A percentile compares a stretch with the other conserved stretches of the same genome.
phyloP scores from a whole-genome alignment of 2,329 filamentous ascomycete species.

The Fusarium hostae region DNA sequence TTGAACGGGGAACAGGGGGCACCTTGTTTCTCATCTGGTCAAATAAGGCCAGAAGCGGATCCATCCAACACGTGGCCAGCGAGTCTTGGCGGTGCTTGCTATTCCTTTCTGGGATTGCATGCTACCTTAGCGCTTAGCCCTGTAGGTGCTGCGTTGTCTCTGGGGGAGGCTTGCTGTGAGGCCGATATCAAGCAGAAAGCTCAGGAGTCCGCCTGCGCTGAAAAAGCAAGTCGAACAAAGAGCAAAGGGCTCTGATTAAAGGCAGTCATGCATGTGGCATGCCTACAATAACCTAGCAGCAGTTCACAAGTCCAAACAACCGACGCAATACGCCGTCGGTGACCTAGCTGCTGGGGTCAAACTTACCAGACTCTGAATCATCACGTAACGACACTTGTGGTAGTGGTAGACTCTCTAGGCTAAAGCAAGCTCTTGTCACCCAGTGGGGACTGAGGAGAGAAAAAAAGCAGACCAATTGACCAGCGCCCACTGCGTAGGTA shows the following conservation, averaged over 20 bases:
- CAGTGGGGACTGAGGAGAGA: not conserved
- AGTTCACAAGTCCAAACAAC: not conserved
- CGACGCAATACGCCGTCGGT: not conserved
- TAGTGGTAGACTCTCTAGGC: constrained; percentile 9
- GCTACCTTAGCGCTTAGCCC: constrained; percentile 26
- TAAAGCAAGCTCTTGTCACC: constrained; percentile 27
- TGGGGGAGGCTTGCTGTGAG: not conserved
- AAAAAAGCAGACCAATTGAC: not conserved
- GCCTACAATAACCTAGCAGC: not conserved
- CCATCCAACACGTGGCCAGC: constrained; percentile 44
- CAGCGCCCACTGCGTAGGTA: not conserved
- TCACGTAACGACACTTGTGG: constrained; percentile 20
- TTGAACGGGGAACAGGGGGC: constrained; percentile 27
- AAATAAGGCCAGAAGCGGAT: constrained; percentile 39
- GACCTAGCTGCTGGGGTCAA: not conserved
- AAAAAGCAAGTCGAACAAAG: constrained; percentile 18
- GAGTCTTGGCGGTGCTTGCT: constrained; percentile 27
- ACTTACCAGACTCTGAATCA: constrained; percentile 16
- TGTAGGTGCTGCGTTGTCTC: constrained; percentile 21
- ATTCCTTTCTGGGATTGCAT: constrained; percentile 12
- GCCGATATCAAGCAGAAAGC: constrained; percentile 6
- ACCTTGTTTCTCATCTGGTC: constrained; percentile 37
- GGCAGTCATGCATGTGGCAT: not conserved
- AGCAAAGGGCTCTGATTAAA: not conserved
- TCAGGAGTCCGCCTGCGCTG: not conserved